Evolutionary conservation across 179 eudicot species (phyloP), one percentile per base, ranked within the genome.

Genomic region (Vitellaria paradoxa): DNA sequence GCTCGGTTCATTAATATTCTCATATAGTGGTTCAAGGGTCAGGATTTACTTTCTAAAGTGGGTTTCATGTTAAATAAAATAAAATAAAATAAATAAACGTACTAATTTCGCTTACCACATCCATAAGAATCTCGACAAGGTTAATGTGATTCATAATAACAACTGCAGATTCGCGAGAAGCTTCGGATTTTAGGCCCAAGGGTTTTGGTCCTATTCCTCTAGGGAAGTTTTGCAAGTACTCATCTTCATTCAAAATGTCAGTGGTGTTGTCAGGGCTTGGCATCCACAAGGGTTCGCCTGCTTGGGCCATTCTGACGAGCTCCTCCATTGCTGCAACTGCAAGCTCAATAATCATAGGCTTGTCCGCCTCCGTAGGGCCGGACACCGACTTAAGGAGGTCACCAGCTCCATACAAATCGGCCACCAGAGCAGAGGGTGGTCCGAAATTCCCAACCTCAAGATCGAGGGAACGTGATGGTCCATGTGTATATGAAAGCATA

Each of bases 301-400:
- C 75, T 70, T 96, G 99, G 14, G 96, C 97, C 94, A 96, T 89
- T 82, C 92, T 83, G 56, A 91, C 78, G 7, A 96, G 87, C 70
- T 96, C 99, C 53, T 96, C 99, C 96, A 96, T 96, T 50, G 99
- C 99, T 30, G 98, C 96, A 50, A 96, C 98, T 0, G 99, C 99
- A 0, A 96, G 93, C 89, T 96, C 99, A 24, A 96, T 89, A 74
- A 96, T 90, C 86, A 96, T 77, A 0, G 98, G 99, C 83, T 91
- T 96, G 78, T 96, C 97, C 0, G 96, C 96, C 62, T 93, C 98
- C 0, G 90, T 81, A 6, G 97, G 97, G 15, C 92, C 92, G 3
- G 92, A 85, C 1, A 95, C 84, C 45, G 94, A 83, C 76, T 97
- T 82, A 52, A 93, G 83, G 77, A 93, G 88, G 62, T 91, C 97